These are phyloP conservation scores for Sporobolus alterniflorus DNA, from an alignment of 202 grass and related monocot species.

Conservation along the genomic window DNA sequence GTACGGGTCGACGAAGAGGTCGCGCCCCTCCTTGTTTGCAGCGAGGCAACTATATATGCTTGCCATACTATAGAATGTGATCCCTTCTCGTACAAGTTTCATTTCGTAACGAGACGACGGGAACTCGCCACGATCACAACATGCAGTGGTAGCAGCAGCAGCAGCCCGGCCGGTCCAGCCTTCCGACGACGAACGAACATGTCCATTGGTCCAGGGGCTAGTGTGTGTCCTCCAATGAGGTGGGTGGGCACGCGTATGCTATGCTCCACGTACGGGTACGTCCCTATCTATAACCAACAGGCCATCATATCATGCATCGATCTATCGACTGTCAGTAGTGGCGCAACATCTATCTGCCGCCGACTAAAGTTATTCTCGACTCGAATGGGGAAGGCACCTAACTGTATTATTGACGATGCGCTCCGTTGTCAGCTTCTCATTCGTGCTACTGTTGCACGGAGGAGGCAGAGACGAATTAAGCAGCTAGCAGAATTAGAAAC, in stretches of 20 bases:
- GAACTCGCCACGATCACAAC: conserved; percentile 16
- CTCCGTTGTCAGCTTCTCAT: not conserved
- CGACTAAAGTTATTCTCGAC: conserved; percentile 35
- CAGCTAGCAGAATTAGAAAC: not conserved
- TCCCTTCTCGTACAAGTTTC: too few relatives aligned
- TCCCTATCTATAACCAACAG: conserved; percentile 20
- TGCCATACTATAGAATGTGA: too few relatives aligned
- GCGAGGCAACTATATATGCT: too few relatives aligned
- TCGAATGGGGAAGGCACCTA: conserved; percentile 12
- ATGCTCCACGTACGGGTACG: conserved; percentile 26
- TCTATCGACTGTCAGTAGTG: not conserved
- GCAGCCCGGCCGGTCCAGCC: too few relatives aligned
- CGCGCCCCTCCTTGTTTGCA: too few relatives aligned
- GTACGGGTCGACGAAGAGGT: too few relatives aligned
- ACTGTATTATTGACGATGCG: not conserved
- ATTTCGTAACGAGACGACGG: conserved; percentile 10
- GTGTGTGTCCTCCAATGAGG: not conserved
- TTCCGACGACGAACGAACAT: too few relatives aligned
- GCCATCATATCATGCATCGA: not conserved
- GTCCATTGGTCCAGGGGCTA: conserved; percentile 9
- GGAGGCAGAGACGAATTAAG: not conserved
- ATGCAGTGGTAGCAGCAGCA: too few relatives aligned
- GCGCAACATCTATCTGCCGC: conserved; percentile 14
- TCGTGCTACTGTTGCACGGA: not conserved
- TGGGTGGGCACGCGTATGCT: not conserved